A percentile compares a stretch with the other conserved stretches of the same genome.
Conservation (phyloP, 306 rosid genomes). For the Castanea sativa region DNA sequence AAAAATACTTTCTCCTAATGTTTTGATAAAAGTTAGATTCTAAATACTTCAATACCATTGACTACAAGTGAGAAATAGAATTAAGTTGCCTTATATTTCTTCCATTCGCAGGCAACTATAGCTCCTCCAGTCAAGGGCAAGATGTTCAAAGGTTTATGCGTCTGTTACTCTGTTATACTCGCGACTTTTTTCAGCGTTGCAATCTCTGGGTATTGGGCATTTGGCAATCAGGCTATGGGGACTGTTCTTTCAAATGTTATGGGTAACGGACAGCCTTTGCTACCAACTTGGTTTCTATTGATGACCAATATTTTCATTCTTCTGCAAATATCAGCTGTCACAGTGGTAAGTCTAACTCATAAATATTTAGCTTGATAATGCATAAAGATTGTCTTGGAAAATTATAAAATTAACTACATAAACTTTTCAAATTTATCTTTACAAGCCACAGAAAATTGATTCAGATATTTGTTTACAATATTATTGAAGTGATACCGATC, state of each 20-base stretch:
- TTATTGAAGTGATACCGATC: too few species aligned
- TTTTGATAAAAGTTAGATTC: too few species aligned
- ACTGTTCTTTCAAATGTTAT: constrained; percentile 56
- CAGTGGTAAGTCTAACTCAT: constrained; percentile 48
- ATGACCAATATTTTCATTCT: constrained; percentile 58
- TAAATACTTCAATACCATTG: too few species aligned
- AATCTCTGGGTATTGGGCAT: constrained; percentile 86
- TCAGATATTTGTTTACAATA: too few species aligned
- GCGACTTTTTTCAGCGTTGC: constrained; percentile 54
- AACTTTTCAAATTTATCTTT: too few species aligned
- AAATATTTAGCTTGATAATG: not conserved
- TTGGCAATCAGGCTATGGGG: constrained; percentile 56
- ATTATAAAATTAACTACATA: too few species aligned
- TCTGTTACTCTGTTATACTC: constrained; percentile 59
- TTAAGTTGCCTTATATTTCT: not conserved
- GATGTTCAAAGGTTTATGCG: constrained; percentile 79
- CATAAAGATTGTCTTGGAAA: not conserved
- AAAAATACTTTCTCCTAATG: too few species aligned
- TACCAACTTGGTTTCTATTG: constrained; percentile 68
- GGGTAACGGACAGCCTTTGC: constrained; percentile 28
- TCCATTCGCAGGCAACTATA: constrained; percentile 64
- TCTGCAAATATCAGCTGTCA: constrained; percentile 57
- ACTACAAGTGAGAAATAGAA: not conserved
- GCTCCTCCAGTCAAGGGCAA: constrained; percentile 78
- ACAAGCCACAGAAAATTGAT: too few species aligned